Conservation (phyloP, 2,329 filamentous ascomycete genomes). For the Sclerotinia borealis region DNA sequence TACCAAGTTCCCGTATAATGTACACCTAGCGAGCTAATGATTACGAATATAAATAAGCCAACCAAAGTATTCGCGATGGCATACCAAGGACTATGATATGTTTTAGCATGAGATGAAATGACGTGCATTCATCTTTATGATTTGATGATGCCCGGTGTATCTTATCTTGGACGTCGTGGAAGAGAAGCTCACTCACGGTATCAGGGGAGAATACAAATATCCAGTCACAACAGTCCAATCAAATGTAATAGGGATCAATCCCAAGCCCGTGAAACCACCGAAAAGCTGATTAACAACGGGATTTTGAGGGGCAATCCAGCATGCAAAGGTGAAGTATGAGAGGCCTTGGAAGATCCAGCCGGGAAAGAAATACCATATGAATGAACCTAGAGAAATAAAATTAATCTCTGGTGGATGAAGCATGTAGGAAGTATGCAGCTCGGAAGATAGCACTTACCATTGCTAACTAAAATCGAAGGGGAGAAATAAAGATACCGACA, state of each 20-base stretch:
- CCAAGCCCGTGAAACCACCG: slow-evolving; percentile 59
- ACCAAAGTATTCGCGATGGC: slow-evolving; percentile 68
- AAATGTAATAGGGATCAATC: slow-evolving; percentile 65
- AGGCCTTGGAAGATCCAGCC: slow-evolving; percentile 46
- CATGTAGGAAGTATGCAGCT: too few relatives aligned
- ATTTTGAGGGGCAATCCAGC: slow-evolving; percentile 66
- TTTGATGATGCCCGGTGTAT: background rate
- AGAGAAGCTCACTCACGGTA: background rate
- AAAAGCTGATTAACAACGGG: slow-evolving; percentile 67
- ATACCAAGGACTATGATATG: slow-evolving; percentile 46
- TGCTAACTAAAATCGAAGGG: background rate
- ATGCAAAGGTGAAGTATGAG: slow-evolving; percentile 62
- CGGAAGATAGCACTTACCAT: background rate
- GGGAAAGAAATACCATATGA: slow-evolving; percentile 48
- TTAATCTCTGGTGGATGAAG: too few relatives aligned
- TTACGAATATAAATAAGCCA: slow-evolving; percentile 59
- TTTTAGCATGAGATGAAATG: background rate
- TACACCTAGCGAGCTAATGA: slow-evolving; percentile 49
- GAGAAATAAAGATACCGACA: too few relatives aligned
- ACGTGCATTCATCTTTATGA: too few relatives aligned
- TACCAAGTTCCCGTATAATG: slow-evolving; percentile 65
- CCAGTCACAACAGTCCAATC: slow-evolving; percentile 64
- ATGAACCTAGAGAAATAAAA: background rate
- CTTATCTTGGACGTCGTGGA: background rate
- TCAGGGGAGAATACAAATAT: background rate